Evolutionary conservation across 306 rosid genomes (phyloP), one percentile per base, ranked within the genome.

Genomic region (Dalbergia cultrata): DNA sequence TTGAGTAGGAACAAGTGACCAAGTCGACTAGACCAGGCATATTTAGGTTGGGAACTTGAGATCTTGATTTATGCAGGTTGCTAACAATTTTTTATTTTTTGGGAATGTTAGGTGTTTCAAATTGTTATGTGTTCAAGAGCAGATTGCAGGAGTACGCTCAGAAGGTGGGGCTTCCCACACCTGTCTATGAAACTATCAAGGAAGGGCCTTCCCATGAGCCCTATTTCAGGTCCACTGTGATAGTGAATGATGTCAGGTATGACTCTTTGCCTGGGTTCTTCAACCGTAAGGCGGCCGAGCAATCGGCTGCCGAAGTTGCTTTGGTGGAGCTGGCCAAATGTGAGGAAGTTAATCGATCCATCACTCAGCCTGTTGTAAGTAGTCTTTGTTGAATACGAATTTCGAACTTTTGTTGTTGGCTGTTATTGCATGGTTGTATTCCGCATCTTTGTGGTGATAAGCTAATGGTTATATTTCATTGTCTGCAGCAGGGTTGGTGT

Each of bases 161-260:
- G 77, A 95, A 93, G 54, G 81, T 87, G 3, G 97, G 94, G 41
- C 84, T 91, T 56, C 53, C 90, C 3, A 90, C 96, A n/a, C 99
- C 99, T 56, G 96, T 93, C 13, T 95, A 95, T 37, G 98, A 95
- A 72, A 95, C 98, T 57, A 79, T 81, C 72, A 95, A 95, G 86
- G 99, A 93, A 74, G 99, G 99, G 26, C 97, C 93, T 64, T 91
- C 98, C n/a, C 97, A 93, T 70, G 92, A 91, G 74, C 99, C 99
- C 33, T 90, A 79, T 61, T 95, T 95, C 76, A 85, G 85, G 88
- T 95, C 97, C 16, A 81, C 95, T 3, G 97, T 93, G 77, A 75
- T 86, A 26, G 85, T 95, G 50, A 89, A 91, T 35, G 81, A 88
- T 60, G 80, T 87, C 53, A 82, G 92, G 58, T 91, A 93, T 53